Percentiles rank a stretch among this genome's conserved stretches.
Evolutionary conservation across 768 basidiomycete species (phyloP).

Genomic region (Wakefieldia striispora): DNA sequence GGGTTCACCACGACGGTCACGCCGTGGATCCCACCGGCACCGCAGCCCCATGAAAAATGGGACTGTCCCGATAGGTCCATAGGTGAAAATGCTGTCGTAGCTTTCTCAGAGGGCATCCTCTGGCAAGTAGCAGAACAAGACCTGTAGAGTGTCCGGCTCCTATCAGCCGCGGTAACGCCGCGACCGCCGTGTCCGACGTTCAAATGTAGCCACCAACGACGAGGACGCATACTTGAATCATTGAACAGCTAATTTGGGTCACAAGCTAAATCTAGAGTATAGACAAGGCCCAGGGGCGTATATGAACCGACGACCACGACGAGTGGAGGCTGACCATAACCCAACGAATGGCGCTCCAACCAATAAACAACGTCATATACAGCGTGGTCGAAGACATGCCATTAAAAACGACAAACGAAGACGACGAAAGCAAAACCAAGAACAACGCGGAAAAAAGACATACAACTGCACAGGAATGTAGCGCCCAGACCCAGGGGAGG

Average conservation of each 20-base stretch:
- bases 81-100: too few species aligned
- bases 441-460: slow-evolving; percentile 13
- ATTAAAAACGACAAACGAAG: slow-evolving; percentile 2
- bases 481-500: slow-evolving; percentile 7
- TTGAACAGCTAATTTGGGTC: slow-evolving; percentile 3
- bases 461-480: slow-evolving; percentile 21
- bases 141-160: too few species aligned
- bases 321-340: slow-evolving; percentile 1
- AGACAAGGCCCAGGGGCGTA: slow-evolving; percentile 10
- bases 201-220: too few species aligned
- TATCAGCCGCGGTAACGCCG: too few species aligned
- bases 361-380: slow-evolving; percentile 16
- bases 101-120: too few species aligned
- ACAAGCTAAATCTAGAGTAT: slow-evolving; percentile 19
- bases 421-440: slow-evolving; percentile 27
- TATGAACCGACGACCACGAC: slow-evolving; percentile 8
- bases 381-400: slow-evolving; percentile 8
- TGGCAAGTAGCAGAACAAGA: too few species aligned
- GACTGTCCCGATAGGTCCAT: too few species aligned
- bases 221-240: too few species aligned
- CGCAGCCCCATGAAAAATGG: too few species aligned
- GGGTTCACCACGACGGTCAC: too few species aligned
- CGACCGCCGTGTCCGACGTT: too few species aligned
- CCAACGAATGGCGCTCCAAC: slow-evolving; percentile 9
- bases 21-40: too few species aligned